phyloP scores from a whole-genome alignment of 1,284 basidiomycete species.

The Serendipita sp. region DNA sequence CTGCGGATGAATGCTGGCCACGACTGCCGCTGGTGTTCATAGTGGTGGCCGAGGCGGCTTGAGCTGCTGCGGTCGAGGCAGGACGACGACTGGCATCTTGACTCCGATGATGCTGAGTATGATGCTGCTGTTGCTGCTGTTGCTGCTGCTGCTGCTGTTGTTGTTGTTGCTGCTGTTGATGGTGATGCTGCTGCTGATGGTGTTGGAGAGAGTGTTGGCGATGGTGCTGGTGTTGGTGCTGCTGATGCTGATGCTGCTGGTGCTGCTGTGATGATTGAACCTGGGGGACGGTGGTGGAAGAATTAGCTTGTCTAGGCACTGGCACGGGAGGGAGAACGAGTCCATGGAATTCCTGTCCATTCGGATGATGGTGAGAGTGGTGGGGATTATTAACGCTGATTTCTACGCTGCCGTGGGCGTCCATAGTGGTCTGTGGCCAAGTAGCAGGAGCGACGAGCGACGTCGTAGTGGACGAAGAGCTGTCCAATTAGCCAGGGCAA shows the following conservation, averaged over 20 bases:
- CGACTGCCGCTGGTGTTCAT: background rate
- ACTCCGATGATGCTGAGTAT: background rate
- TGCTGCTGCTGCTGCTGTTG: background rate
- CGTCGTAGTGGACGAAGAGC: no score
- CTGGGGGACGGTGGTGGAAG: no score
- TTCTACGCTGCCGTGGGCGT: no score
- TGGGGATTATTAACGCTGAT: no score
- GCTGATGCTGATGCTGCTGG: no score
- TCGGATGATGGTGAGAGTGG: no score
- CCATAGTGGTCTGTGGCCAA: no score
- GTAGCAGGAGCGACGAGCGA: no score
- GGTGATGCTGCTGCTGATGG: background rate
- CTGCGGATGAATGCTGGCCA: background rate
- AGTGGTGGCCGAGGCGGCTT: background rate
- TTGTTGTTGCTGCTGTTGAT: background rate
- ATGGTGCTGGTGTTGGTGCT: no score
- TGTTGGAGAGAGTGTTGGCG: no score
- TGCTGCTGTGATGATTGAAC: no score
- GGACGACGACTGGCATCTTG: background rate
- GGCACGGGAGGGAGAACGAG: background rate
- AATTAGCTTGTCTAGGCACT: background rate
- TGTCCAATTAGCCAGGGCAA: no score
- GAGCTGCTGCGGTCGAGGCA: background rate
- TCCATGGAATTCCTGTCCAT: background rate
- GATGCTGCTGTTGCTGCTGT: background rate